phyloP scores from a whole-genome alignment of 495 filamentous ascomycete genomes.

The Hyaloscypha finlandica region DNA sequence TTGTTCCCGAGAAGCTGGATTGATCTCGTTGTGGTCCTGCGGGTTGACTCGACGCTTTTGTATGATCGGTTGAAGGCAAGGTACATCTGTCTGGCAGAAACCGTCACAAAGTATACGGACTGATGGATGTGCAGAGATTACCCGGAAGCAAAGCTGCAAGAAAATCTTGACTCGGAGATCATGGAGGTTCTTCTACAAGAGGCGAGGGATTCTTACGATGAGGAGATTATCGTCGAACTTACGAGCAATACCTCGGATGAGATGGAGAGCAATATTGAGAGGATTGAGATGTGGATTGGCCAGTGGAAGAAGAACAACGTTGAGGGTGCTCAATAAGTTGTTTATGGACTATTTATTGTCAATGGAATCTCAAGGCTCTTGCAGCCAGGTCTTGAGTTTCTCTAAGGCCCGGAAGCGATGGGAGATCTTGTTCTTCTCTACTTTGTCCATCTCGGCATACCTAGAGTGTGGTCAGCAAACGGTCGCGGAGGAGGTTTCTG shows the following conservation, averaged over 20 bases:
- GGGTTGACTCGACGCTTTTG: conserved; percentile 73
- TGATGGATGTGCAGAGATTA: conserved; percentile 59
- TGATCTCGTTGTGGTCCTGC: conserved; percentile 90
- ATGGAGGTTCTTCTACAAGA: conserved; percentile 94
- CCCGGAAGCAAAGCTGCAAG: conserved; percentile 82
- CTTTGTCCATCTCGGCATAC: conserved; percentile 94
- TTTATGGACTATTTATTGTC: conserved; percentile 7
- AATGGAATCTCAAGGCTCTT: conserved; percentile 39
- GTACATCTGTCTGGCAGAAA: conserved; percentile 39
- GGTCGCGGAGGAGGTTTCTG: background rate
- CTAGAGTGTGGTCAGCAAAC: conserved; percentile 35
- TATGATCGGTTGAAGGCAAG: conserved; percentile 82
- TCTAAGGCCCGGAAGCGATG: conserved; percentile 84
- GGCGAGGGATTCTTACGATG: conserved; percentile 81
- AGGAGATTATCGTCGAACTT: conserved; percentile 88
- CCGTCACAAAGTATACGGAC: background rate
- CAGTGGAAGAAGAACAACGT: conserved; percentile 73
- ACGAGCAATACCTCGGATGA: conserved; percentile 78
- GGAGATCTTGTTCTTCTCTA: conserved; percentile 88
- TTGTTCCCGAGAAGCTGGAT: conserved; percentile 93
- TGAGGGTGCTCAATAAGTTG: conserved; percentile 12
- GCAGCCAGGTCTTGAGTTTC: conserved; percentile 84
- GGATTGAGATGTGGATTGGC: conserved; percentile 79
- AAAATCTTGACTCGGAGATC: conserved; percentile 97
- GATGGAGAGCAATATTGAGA: conserved; percentile 82